Evolutionary conservation across 2,329 filamentous ascomycete genomes (phyloP).

Genomic region (Cadophora malorum): DNA sequence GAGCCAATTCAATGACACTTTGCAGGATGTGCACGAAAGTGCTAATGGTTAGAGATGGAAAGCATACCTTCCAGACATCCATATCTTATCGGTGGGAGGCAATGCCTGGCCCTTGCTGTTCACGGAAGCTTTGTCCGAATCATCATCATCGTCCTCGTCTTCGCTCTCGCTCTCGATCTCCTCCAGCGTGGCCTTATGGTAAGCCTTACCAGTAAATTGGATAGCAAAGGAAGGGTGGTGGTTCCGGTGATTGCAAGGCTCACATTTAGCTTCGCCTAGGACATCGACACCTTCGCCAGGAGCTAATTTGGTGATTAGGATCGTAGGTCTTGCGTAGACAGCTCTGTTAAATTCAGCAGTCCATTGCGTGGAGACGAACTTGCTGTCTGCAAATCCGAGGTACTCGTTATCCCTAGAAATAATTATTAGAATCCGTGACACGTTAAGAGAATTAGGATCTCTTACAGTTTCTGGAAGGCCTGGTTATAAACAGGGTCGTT

Average conservation of each 20-base stretch:
- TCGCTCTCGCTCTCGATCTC: constrained; percentile 59
- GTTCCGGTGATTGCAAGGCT: constrained; percentile 68
- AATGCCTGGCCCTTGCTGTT: constrained; percentile 56
- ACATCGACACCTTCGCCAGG: constrained; percentile 52
- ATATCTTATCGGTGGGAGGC: constrained; percentile 52
- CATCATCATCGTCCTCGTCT: constrained; percentile 46
- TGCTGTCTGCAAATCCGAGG: constrained; percentile 69
- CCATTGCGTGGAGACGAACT: constrained; percentile 77
- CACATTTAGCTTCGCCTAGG: constrained; percentile 49
- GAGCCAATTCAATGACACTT: no score
- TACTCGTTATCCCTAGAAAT: constrained; percentile 65
- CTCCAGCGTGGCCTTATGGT: constrained; percentile 69
- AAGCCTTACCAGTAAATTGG: constrained; percentile 68
- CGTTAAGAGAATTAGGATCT: neutral
- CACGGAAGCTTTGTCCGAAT: constrained; percentile 43
- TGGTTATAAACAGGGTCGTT: constrained; percentile 69
- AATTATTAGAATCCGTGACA: neutral
- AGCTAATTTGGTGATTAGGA: constrained; percentile 44
- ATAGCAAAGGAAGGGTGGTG: constrained; percentile 73
- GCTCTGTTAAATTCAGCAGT: constrained; percentile 68
- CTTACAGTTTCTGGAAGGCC: constrained; percentile 69
- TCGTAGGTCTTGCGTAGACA: constrained; percentile 68
- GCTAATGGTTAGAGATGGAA: no score
- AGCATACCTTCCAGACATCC: constrained; percentile 57
- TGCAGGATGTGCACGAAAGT: no score